These are phyloP conservation scores for Rhodofomes roseus DNA, from an alignment of 1,284 basidiomycete species.

Conservation along the genomic window DNA sequence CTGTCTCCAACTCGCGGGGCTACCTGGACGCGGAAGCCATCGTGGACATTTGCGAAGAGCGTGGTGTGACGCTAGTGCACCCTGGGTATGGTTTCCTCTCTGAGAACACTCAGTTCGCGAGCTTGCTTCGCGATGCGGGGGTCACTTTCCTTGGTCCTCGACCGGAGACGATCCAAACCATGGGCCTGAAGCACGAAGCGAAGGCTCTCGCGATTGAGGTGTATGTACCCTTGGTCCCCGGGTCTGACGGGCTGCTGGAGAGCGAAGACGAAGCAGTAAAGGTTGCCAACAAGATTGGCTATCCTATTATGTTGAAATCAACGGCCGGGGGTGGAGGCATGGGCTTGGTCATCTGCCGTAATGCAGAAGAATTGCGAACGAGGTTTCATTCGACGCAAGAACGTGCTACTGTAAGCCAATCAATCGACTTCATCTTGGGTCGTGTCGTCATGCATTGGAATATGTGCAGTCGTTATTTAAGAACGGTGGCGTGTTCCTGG, in stretches of 20 bases:
- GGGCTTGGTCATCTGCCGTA: slow-evolving; percentile 58
- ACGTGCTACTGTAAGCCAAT: slow-evolving; percentile 41
- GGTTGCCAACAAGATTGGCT: slow-evolving; percentile 45
- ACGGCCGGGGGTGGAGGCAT: slow-evolving; percentile 73
- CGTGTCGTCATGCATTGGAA: background rate
- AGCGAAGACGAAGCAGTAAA: slow-evolving; percentile 41
- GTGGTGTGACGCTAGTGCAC: slow-evolving; percentile 52
- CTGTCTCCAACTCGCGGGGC: slow-evolving; percentile 23
- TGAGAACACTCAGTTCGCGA: slow-evolving; percentile 60
- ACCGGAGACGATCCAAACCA: slow-evolving; percentile 45
- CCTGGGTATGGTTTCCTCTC: slow-evolving; percentile 70
- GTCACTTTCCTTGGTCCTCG: slow-evolving; percentile 62
- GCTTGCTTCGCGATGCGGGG: slow-evolving; percentile 40
- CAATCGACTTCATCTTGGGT: slow-evolving; percentile 2
- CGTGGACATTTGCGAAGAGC: slow-evolving; percentile 40
- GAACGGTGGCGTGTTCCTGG: slow-evolving; percentile 45
- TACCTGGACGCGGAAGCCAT: slow-evolving; percentile 44
- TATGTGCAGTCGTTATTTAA: slow-evolving; percentile 2
- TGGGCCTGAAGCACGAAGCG: slow-evolving; percentile 67
- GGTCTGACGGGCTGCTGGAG: slow-evolving; percentile 44
- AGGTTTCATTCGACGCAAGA: slow-evolving; percentile 37
- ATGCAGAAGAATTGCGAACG: slow-evolving; percentile 36
- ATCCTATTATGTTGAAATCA: slow-evolving; percentile 67
- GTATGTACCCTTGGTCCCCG: slow-evolving; percentile 54
- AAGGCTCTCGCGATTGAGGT: slow-evolving; percentile 45